Percentiles rank a stretch among this genome's conserved stretches.
phyloP scores from a whole-genome alignment of 441 rosid genomes.

The Euphorbia schlechtendalii region DNA sequence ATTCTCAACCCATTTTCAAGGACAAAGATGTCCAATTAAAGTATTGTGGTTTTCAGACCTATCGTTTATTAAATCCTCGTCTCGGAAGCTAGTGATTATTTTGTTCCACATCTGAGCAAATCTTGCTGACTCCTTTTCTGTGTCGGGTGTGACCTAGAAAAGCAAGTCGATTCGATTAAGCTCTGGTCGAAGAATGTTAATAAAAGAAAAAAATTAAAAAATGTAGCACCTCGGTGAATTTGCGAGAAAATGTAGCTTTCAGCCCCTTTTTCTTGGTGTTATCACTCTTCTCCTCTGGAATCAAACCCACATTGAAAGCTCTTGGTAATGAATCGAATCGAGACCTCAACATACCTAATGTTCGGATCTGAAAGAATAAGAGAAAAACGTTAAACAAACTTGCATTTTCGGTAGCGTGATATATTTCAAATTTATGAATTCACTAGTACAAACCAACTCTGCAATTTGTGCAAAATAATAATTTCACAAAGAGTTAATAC shows the following conservation, averaged over 20 bases:
- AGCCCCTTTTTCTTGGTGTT: slow-evolving; percentile 58
- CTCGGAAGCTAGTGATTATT: slow-evolving; percentile 90
- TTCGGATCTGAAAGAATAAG: slow-evolving; percentile 63
- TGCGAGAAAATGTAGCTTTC: slow-evolving; percentile 61
- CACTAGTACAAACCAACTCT: neutral
- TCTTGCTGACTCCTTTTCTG: slow-evolving; percentile 82
- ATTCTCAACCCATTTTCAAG: neutral
- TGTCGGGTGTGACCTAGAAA: slow-evolving; percentile 47
- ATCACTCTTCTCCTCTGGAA: slow-evolving; percentile 62
- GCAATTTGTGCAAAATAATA: neutral
- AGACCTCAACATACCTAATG: slow-evolving; percentile 94
- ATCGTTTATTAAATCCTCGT: slow-evolving; percentile 88
- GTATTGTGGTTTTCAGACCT: slow-evolving; percentile 32
- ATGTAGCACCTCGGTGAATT: slow-evolving; percentile 40
- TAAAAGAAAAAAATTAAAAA: neutral
- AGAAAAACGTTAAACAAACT: neutral
- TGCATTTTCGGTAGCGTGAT: neutral
- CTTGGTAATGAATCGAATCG: slow-evolving; percentile 83
- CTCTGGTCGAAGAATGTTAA: neutral
- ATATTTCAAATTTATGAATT: neutral
- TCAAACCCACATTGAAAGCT: slow-evolving; percentile 75
- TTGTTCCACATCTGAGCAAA: slow-evolving; percentile 99
- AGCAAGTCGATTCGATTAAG: neutral
- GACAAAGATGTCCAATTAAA: neutral
- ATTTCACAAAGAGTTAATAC: neutral